Base-by-base conservation (phyloP, 176 grass and related monocot species). In the Rhynchospora breviuscula region DNA sequence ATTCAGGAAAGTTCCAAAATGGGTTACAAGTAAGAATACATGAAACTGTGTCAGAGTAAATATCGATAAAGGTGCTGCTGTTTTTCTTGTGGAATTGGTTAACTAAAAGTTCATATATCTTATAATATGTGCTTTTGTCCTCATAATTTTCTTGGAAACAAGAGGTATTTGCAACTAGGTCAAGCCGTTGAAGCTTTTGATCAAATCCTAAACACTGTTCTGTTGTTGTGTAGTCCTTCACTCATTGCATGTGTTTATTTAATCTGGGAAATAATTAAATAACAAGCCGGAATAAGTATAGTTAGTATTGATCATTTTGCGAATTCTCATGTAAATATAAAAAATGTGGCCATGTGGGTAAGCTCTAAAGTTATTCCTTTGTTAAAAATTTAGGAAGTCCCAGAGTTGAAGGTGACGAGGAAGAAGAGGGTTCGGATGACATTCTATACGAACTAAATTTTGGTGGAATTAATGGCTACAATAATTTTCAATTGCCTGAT, bases 381-480 rank as follows among this genome's bases (percentile, higher is more conserved):
- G 17, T 79, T 3, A 43, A 63, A n/a, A 80, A 82, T 51, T 75
- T 82, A 90, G 88, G 88, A 62, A 79, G 70, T 54, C 70, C 88
- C 53, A 86, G 88, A 83, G 88, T 90, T 59, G 79, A 83, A 68
- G 88, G 88, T 14, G 88, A 90, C 9, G 88, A 84, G 52, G 88
- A 90, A 86, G 88, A 90, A 86, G 88, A 90, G 63, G 88, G 80
- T 71, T 80, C 70, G 43, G 88, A 90, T 14, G 88, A 90, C 65
- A 83, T 90, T 43, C 51, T 86, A 17, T 76, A 90, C 7, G 88
- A 90, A 84, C 82, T 90, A 60, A 54, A 77, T 84, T 86, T 87
- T 79, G 65, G 79, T 77, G 69, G 67, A 78, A 56, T 67, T 79
- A 18, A 57, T 10, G 14, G 60, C n/a, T 69, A 56, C n/a, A 85